Base-by-base conservation (phyloP, 75 land plant genomes). In the Isoetes taiwanensis region DNA sequence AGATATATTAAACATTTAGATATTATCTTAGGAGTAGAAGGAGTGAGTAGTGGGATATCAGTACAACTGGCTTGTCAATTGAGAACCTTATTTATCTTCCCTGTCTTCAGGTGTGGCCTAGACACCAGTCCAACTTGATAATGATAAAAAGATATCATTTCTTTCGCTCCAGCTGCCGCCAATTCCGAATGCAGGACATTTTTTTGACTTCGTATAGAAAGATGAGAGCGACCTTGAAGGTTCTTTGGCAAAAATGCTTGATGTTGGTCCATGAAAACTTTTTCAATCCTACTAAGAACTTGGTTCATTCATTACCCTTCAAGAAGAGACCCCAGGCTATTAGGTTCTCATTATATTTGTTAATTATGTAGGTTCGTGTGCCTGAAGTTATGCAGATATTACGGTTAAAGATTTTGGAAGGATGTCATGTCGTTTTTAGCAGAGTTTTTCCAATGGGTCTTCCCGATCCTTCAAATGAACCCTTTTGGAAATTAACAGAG, bases 121-220 rank as follows among this genome's bases (percentile, higher is more conserved):
- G 68, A 53, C 84, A 89, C 35, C 80, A 66, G 54, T 77, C 69
- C n/a, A 94, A 94, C 57, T 54, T 94, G 31, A 78, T 94, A 32
- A 48, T 80, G 62, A 89, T 85, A 78, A 96, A 94, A 39, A 77
- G 96, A 63, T 94, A 94, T 61, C 90, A 94, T 65, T 94, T 75
- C 64, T 94, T 94, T 73, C 64, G 74, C 34, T 94, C 96, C 28
- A 94, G 96, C 66, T 72, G 72, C 46, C 75, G 67, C 1, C 86
- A 82, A 37, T 85, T 72, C 62, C 77, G 78, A 16, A 43, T 72
- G 54, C 52, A 35, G 28, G 41, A 60, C 12, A 71, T 69, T 48
- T 85, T 96, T 11, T 74, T 84, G 52, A 74, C 83, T 9, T 68
- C 54, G 40, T 50, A 26, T 76, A 61, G 67, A 76, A 62, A 57